Conservation (phyloP, 371 early-diverging fungal genomes). For the Batkoa obscura region DNA sequence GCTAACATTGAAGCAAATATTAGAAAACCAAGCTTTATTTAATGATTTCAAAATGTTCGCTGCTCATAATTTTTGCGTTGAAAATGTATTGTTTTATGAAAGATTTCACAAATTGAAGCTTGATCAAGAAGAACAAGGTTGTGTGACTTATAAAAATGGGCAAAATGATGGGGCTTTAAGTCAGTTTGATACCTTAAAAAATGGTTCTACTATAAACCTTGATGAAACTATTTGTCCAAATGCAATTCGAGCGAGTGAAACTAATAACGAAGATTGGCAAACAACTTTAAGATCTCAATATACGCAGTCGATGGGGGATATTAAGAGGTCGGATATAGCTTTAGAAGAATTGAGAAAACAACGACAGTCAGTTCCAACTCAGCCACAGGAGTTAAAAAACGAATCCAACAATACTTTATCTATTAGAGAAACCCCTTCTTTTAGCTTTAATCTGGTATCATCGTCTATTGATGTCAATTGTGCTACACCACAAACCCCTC, state of each 20-base stretch:
- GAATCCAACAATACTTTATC: neutral
- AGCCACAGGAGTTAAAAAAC: neutral
- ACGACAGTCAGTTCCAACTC: too few species aligned
- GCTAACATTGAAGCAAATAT: neutral
- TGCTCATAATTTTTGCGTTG: constrained; percentile 3
- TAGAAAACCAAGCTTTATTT: neutral
- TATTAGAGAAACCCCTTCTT: neutral
- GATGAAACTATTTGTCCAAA: neutral
- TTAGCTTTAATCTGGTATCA: too few species aligned
- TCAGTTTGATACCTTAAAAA: too few species aligned
- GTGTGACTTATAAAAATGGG: too few species aligned
- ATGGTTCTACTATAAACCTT: too few species aligned
- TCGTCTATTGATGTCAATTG: neutral
- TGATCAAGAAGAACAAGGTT: neutral
- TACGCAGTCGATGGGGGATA: neutral
- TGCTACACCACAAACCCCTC: neutral
- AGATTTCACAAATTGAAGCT: neutral
- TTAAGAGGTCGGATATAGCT: too few species aligned
- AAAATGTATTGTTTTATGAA: constrained; percentile 4
- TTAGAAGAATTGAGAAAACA: too few species aligned
- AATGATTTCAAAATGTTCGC: constrained; percentile 2
- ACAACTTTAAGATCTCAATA: neutral
- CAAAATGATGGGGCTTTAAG: too few species aligned
- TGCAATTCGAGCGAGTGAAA: neutral
- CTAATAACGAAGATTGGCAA: neutral